Evolutionary conservation across 441 rosid species (phyloP).

Genomic region (Jatropha multifida): DNA sequence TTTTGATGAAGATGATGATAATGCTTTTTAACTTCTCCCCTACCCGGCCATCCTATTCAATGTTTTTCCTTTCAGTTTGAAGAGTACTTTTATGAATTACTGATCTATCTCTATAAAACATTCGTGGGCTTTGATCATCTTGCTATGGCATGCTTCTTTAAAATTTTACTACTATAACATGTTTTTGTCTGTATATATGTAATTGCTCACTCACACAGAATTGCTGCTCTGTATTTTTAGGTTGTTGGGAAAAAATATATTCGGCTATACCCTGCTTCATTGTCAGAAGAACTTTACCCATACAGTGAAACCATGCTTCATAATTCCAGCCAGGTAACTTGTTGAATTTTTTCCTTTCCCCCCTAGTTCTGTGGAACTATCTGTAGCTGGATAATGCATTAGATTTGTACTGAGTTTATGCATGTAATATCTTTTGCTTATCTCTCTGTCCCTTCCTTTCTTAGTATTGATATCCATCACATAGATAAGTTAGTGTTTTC

Average conservation of each 20-base stretch:
- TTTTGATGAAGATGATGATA: background rate
- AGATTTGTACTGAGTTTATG: background rate
- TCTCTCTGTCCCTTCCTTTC: background rate
- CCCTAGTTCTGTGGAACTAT: background rate
- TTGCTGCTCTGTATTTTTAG: slow-evolving; percentile 35
- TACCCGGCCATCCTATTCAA: background rate
- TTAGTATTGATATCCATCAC: background rate
- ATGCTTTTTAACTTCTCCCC: background rate
- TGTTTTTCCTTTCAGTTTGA: background rate
- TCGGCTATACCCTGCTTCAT: slow-evolving; percentile 73
- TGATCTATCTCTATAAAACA: background rate
- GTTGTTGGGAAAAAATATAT: slow-evolving; percentile 90
- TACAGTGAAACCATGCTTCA: slow-evolving; percentile 78
- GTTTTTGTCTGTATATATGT: background rate
- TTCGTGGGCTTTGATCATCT: background rate
- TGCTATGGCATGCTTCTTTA: background rate
- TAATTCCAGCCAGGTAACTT: slow-evolving; percentile 88
- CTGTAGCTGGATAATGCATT: too few relatives aligned
- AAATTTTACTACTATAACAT: background rate
- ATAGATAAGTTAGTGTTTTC: background rate
- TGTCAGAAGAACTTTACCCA: slow-evolving; percentile 76
- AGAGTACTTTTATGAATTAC: background rate
- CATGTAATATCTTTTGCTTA: background rate
- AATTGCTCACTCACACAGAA: background rate
- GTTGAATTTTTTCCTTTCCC: background rate